These are phyloP conservation scores for Aspergillus fischeri DNA, from an alignment of 2,329 filamentous ascomycete genomes.

Conservation along the genomic window DNA sequence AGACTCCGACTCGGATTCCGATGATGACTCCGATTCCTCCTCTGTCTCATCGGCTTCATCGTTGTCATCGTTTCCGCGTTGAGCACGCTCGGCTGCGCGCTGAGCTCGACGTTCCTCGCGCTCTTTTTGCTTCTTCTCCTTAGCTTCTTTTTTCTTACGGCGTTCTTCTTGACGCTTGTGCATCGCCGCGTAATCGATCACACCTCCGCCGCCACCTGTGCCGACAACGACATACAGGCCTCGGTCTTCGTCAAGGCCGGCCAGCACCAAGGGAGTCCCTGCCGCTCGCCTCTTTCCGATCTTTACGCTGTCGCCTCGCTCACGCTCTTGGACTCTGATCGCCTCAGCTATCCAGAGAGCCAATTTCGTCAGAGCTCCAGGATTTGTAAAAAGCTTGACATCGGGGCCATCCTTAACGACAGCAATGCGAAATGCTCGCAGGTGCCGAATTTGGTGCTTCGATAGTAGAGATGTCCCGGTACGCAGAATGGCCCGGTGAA, in stretches of 20 bases:
- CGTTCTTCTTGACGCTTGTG: constrained; percentile 63
- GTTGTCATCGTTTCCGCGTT: constrained; percentile 52
- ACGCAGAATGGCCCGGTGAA: constrained; percentile 88
- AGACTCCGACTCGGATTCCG: constrained; percentile 48
- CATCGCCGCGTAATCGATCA: constrained; percentile 62
- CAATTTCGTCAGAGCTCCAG: constrained; percentile 86
- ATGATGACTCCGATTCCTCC: constrained; percentile 23
- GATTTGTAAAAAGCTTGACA: constrained; percentile 85
- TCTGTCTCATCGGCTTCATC: constrained; percentile 62
- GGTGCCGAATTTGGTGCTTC: constrained; percentile 88
- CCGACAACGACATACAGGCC: constrained; percentile 92
- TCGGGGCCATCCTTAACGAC: constrained; percentile 95
- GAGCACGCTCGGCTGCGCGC: constrained; percentile 49
- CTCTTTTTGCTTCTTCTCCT: constrained; percentile 60
- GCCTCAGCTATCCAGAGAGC: constrained; percentile 94
- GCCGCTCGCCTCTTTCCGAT: constrained; percentile 36
- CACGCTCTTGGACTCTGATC: constrained; percentile 80
- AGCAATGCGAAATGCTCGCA: constrained; percentile 89
- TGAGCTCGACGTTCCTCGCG: constrained; percentile 60
- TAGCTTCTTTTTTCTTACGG: constrained; percentile 60
- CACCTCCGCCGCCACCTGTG: constrained; percentile 79
- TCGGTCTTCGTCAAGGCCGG: constrained; percentile 78
- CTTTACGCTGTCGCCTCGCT: constrained; percentile 66
- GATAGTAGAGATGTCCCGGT: constrained; percentile 87
- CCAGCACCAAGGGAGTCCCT: constrained; percentile 83